Evolutionary conservation across 2,329 filamentous ascomycete genomes (phyloP), one percentile per base, ranked within the genome.

Genomic region (Didymella sp.): DNA sequence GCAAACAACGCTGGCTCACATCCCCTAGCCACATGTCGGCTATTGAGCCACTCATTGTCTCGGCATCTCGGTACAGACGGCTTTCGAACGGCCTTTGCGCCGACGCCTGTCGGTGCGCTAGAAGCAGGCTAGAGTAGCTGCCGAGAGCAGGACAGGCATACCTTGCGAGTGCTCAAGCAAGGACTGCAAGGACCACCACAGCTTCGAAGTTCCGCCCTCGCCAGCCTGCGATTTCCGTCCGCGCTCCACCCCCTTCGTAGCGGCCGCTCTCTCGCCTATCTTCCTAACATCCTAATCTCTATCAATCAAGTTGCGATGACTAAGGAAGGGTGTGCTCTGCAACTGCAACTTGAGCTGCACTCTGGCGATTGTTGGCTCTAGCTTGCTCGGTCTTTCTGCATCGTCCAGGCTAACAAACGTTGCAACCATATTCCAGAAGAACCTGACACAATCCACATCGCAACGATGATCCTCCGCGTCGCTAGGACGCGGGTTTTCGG

Each of bases 171-270:
- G 1, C 6, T 1, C 33, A 19, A 38, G 47, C 37, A 31, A 15
- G 2, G 6, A 33, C 5, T 30, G 40, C 52, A 56, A 25, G 41
- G 45, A 9, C 33, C 45, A 22, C 24, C 11, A 24, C 19, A n/a
- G 1, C 46, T 22, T 15, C 40, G 19, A 46, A 13, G 30, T 47
- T 57, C 54, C 54, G 48, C 51, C 28, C 19, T 35, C 27, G 30
- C 40, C 27, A 37, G 44, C 41, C 41, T 46, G 47, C 41, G 41
- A 30, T 43, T 24, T 22, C 45, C 40, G 41, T 25, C 43, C 37
- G 54, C 54, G 54, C 54, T 57, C 54, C 54, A 57, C 54, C 54
- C 54, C 54, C 48, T 57, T 40, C 43, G 19, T 12, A 22, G 47
- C 48, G 25, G 43, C 43, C 38, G 43, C 48, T 48, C 40, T 40